Evolutionary conservation across 306 rosid genomes (phyloP).

Genomic region (Gynostemma pentaphyllum): DNA sequence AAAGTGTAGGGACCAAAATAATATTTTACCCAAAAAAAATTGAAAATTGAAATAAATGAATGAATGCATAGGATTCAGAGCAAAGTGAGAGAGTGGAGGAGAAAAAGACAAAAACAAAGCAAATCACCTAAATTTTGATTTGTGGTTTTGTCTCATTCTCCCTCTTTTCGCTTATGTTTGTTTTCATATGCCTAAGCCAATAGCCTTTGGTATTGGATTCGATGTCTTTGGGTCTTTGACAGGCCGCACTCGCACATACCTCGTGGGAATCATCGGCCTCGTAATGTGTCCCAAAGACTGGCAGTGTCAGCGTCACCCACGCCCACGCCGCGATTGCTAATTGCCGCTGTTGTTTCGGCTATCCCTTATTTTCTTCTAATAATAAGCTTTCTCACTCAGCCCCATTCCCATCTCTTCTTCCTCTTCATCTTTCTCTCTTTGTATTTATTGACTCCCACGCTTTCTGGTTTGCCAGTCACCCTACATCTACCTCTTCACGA

Average conservation of each 20-base stretch:
- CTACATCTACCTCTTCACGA: constrained; percentile 40
- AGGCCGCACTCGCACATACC: neutral
- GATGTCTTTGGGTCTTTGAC: no score
- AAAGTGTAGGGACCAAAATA: no score
- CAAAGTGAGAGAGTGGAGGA: neutral
- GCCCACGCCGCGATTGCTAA: neutral
- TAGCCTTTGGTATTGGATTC: no score
- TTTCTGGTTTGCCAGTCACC: constrained; percentile 67
- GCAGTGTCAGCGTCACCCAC: neutral
- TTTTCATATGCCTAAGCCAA: neutral
- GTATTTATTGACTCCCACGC: constrained; percentile 74
- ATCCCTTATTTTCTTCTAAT: no score
- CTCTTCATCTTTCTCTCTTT: no score
- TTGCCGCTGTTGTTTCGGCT: no score
- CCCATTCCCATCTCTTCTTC: neutral
- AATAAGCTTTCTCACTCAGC: neutral
- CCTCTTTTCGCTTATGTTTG: neutral
- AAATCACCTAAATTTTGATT: no score
- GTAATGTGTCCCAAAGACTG: neutral
- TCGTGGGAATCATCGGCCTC: neutral
- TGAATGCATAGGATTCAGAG: neutral
- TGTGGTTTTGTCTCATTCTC: neutral
- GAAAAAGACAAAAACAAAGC: neutral
- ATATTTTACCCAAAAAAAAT: neutral
- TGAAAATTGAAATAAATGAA: neutral